These are phyloP conservation scores for Kodamaea kakaduensis DNA, from an alignment of 805 yeast species.

Conservation along the genomic window DNA sequence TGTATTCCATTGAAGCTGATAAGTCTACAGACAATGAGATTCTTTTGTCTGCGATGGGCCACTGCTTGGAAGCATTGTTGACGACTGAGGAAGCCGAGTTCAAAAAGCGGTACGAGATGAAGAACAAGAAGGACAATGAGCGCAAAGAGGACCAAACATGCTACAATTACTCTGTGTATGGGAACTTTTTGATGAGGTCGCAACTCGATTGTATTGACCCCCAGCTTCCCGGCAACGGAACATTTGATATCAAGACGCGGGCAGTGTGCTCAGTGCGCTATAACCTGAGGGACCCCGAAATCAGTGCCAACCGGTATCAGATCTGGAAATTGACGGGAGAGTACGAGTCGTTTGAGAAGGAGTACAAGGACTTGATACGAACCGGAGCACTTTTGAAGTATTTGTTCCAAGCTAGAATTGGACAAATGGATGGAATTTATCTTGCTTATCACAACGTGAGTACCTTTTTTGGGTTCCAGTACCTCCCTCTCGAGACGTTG, in stretches of 20 bases:
- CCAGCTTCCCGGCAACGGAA: constrained; percentile 82
- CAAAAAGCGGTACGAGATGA: constrained; percentile 23
- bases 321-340: constrained; percentile 58
- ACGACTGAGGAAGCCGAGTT: constrained; percentile 58
- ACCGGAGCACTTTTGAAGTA: constrained; percentile 77
- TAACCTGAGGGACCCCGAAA: constrained; percentile 61
- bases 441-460: constrained; percentile 85
- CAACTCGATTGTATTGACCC: constrained; percentile 82
- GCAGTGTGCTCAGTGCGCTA: constrained; percentile 85
- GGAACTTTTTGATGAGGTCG: constrained; percentile 76
- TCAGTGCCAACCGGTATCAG: constrained; percentile 60
- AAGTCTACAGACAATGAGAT: constrained; percentile 63
- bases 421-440: constrained; percentile 95
- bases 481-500: constrained; percentile 68
- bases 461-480: constrained; percentile 84
- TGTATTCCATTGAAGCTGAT: constrained; percentile 67
- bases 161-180: constrained; percentile 72
- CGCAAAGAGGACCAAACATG: constrained; percentile 15
- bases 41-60: constrained; percentile 71
- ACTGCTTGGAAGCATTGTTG: constrained; percentile 69
- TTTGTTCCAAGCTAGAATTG: constrained; percentile 87
- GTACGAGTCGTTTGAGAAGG: constrained; percentile 80
- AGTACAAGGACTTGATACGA: constrained; percentile 67
- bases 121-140: constrained; percentile 1
- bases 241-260: constrained; percentile 87